Evolutionary conservation across 2,329 filamentous ascomycete species (phyloP), one percentile per base, ranked within the genome.

Genomic region (Verticillium alfalfae): DNA sequence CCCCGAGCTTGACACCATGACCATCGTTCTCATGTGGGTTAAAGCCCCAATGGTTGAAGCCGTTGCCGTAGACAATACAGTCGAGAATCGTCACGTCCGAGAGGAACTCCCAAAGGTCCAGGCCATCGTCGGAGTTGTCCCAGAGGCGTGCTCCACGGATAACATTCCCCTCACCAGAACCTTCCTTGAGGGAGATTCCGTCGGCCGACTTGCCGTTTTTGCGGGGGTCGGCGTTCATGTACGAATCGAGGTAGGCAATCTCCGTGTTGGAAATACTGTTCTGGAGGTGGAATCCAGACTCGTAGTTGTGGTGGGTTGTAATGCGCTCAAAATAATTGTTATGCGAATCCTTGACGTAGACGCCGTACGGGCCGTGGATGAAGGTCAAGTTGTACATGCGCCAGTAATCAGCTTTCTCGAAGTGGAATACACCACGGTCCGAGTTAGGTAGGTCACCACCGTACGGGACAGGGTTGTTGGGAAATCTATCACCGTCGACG

Each of bases 1-100:
- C 73, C 34, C 78, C 76, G 9, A 81, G 75, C 69, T 81, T 79
- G 74, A 80, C 79, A n/a, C 79, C 77, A 65, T 81, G 81, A 39
- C 79, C 79, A 45, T 81, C 78, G 22, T 77, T 78, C 31, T 75
- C 68, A 60, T 80, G 80, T 16, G 71, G 62, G 5, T 62, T 66
- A 66, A 81, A 81, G 38, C 66, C 69, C 79, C 79, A 81, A 10
- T 73, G 70, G 61, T 81, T 79, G 63, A 76, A 70, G 3, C 78
- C 78, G 58, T 81, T 81, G 36, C 78, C 77, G 76, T 77, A 81
- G 0, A 78, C 67, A 39, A 79, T 72, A 0, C 75, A 76, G 52
- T 81, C 78, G 34, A 79, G 71, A 45, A 81, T 71, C 1, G 77
- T 79, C 12, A 81, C 65, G 67, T 54, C 78, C 71, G 0, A 76